These are phyloP conservation scores for Polytrichum formosum DNA, from an alignment of 225 moss, liverwort and hornwort genomes.

Conservation along the genomic window DNA sequence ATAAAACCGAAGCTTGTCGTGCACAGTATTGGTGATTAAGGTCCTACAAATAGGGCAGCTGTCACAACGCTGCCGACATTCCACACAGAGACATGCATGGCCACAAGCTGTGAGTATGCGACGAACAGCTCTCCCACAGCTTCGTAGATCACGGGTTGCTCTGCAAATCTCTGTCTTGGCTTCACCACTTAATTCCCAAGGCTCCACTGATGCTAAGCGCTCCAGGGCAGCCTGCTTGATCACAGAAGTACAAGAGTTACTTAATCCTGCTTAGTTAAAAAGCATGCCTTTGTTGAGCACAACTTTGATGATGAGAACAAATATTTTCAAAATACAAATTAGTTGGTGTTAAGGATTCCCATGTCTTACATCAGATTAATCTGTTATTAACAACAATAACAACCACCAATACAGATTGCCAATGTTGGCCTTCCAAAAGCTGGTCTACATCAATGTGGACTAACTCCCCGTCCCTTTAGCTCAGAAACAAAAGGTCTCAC, in stretches of 20 bases:
- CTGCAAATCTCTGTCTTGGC: constrained; percentile 90
- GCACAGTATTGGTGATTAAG: constrained; percentile 54
- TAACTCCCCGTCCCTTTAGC: no score
- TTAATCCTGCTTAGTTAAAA: neutral
- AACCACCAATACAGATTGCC: no score
- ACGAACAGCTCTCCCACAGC: constrained; percentile 81
- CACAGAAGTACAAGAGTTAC: neutral
- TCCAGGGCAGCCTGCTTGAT: constrained; percentile 62
- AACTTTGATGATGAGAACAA: no score
- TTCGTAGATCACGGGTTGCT: constrained; percentile 86
- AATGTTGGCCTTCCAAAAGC: no score
- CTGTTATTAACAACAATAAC: no score
- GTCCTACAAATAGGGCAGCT: constrained; percentile 89
- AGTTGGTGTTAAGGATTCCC: no score
- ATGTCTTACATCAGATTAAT: no score
- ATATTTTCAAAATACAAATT: no score
- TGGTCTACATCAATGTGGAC: no score
- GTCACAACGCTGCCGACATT: constrained; percentile 75
- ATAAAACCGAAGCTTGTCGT: constrained; percentile 73
- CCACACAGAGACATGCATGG: constrained; percentile 84
- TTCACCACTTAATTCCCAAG: constrained; percentile 80
- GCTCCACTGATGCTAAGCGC: constrained; percentile 74
- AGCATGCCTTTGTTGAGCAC: neutral
- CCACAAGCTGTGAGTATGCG: constrained; percentile 78
- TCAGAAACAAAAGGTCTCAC: no score